Evolutionary conservation across 2,329 filamentous ascomycete species (phyloP).

Genomic region (Alternaria gaisen): DNA sequence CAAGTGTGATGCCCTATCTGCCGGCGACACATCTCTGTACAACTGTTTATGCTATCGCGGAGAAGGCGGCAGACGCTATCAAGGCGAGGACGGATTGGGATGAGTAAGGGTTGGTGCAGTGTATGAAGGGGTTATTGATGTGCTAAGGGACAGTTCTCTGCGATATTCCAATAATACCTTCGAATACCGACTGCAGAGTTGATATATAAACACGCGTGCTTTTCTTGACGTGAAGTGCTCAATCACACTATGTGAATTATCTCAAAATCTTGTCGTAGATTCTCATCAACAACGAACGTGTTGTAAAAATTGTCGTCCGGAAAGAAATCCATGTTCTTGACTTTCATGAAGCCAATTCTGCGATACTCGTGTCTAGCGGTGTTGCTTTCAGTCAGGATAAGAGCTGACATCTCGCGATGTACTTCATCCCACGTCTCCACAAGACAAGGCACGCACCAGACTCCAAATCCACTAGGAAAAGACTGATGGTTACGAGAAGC

Average conservation of each 20-base stretch:
- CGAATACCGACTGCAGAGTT: neutral
- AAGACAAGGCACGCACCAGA: too few relatives aligned
- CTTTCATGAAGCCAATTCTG: too few relatives aligned
- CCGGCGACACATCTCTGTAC: slow-evolving; percentile 23
- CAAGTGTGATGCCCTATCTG: slow-evolving; percentile 1
- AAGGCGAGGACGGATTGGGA: neutral
- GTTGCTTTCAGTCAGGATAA: too few relatives aligned
- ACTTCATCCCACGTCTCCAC: too few relatives aligned
- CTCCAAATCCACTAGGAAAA: too few relatives aligned
- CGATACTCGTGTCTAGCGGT: too few relatives aligned
- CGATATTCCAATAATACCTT: neutral
- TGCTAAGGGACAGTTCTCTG: fast-evolving
- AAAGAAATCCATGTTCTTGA: neutral
- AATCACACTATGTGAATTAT: neutral
- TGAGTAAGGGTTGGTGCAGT: neutral
- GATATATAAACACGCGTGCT: neutral
- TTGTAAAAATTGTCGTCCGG: neutral
- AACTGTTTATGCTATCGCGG: slow-evolving; percentile 36
- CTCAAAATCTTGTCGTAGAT: neutral
- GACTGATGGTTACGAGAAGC: too few relatives aligned
- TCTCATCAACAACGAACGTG: neutral
- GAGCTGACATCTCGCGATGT: too few relatives aligned
- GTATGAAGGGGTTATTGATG: neutral
- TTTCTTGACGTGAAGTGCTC: neutral
- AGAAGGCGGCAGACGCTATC: neutral